Evolutionary conservation across 176 grass and related monocot species (phyloP).

Genomic region (Hordeum vulgare): MorexV3_pseudomolecules_assembly NC_058518.1:29624389-29624888

Average conservation of each 20-base stretch:
- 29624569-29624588: not conserved
- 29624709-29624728: no score
- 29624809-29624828: no score
- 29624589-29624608: not conserved
- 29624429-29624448: not conserved
- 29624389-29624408: not conserved
- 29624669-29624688: not conserved
- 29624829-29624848: no score
- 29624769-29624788: no score
- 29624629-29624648: not conserved
- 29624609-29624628: no score
- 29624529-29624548: not conserved
- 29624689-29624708: no score
- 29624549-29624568: not conserved
- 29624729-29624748: no score
- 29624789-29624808: no score
- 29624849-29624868: no score
- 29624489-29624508: not conserved
- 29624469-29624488: not conserved
- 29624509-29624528: not conserved
- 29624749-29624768: no score
- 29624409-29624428: not conserved
- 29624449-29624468: not conserved
- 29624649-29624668: not conserved
- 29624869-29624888: not conserved